Evolutionary conservation across 805 yeast species (phyloP), one percentile per base, ranked within the genome.

Genomic region (Candida khao-thaluensis): DNA sequence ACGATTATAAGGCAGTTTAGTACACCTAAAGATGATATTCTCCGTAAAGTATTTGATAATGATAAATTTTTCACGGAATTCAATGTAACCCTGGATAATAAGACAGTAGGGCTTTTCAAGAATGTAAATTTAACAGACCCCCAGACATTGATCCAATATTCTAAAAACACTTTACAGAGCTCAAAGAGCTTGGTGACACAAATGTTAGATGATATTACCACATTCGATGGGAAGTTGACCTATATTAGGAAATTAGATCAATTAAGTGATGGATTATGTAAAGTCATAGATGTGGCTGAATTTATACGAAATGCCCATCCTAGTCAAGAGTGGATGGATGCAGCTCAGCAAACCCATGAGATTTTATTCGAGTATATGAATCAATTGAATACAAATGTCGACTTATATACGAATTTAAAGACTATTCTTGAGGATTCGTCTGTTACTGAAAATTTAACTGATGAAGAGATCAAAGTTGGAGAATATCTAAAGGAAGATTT

Each of bases 351-450:
- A 30, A 84, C 93, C 25, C 96, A 91, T 56, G 95, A 87, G 50
- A 70, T 79, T 47, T 78, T 91, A 85, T 91, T 83, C 60, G 95
- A 89, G 54, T 90, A 82, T 60, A 93, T 93, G 99, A 93, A 89
- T 60, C 75, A 83, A 38, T 68, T 93, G 31, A 93, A 93, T 59
- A 90, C 98, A 2, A 82, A 87, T 39, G 84, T 80, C 11, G 82
- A 76, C 25, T 68, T 93, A 20, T 87, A 81, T 53, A 60, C 66
- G 33, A 77, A 76, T 31, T 69, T 93, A 28, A 72, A 74, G 16
- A 53, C 59, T n/a, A 81, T 83, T 0, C 60, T 90, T 39, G 59
- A 66, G 2, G 69, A 63, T 18, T 56, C 70, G 5, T 37, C 51
- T 7, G 49, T 69, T 3, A 23, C 49, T 4, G 22, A 31, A 2